Evolutionary conservation across 257 asterid species (phyloP), one percentile per base, ranked within the genome.

Genomic region (Handroanthus guayacan): DNA sequence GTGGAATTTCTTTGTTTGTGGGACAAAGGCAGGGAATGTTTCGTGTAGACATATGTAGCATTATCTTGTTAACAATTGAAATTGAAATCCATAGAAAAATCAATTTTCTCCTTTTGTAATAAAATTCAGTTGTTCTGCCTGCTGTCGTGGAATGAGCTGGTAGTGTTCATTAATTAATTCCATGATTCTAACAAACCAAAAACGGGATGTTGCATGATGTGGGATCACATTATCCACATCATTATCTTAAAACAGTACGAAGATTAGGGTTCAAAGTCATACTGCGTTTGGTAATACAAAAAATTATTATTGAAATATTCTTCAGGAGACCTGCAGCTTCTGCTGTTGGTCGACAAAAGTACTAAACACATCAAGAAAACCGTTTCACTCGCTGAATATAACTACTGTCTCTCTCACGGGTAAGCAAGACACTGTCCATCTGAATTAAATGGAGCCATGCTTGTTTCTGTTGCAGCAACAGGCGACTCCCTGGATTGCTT

Each of bases 381-480:
- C 68, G 68, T 51, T 69, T 45, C 48, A 70, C 77, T 3, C 3
- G 14, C 52, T 8, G 9, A 47, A 47, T 47, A 8, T 8, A 11
- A 47, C 52, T 8, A 47, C 52, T 47, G 1, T 45, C 14, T 61
- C 80, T 76, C 50, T 57, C 65, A 1, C 14, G 14, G 52, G n/a
- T 74, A 66, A 37, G 9, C 39, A 12, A 74, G 75, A 48, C 36
- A 57, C 20, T 16, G 41, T 50, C 48, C 61, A 37, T 50, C 31
- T 5, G 16, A 34, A 31, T 61, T 52, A 50, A 25, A 61, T n/a
- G 73, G 13, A 64, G 45, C 47, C 52, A 56, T 43, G 45, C 62
- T 9, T 25, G 70, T 44, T 8, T 25, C 11, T 62, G 31, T 41
- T 50, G 81, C 72, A 77, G 71, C 71, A 16, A 81, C 76, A 57